Evolutionary conservation across 225 moss, liverwort and hornwort species (phyloP).

Genomic region (Antitrichia curtipendula): DNA sequence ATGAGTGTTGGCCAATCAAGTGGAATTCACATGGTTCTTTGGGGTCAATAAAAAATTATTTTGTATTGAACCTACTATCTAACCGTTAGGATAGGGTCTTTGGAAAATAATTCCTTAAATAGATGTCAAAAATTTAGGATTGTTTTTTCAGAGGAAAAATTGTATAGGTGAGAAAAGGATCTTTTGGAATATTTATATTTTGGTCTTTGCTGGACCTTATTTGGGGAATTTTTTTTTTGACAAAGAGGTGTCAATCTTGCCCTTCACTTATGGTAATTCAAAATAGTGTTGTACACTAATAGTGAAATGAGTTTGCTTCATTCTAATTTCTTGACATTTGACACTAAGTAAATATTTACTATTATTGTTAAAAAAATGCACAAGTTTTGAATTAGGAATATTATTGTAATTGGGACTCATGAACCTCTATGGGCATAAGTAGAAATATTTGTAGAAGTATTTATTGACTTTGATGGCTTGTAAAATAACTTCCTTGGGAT

Average conservation of each 20-base stretch:
- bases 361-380: too few species aligned
- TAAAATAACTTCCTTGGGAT: too few species aligned
- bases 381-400: too few species aligned
- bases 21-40: fast-evolving
- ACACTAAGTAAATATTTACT: too few species aligned
- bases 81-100: fast-evolving
- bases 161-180: neutral
- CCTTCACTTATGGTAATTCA: neutral
- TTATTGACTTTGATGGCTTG: too few species aligned
- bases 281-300: neutral
- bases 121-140: neutral
- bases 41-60: neutral
- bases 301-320: too few species aligned
- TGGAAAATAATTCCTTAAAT: neutral
- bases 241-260: neutral
- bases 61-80: too few species aligned
- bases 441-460: too few species aligned
- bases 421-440: too few species aligned
- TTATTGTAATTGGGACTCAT: too few species aligned
- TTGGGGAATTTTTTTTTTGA: neutral
- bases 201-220: neutral
- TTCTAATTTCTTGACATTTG: too few species aligned
- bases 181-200: neutral
- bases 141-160: fast-evolving
- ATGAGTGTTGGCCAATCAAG: neutral